Conservation (phyloP, 2,329 filamentous ascomycete genomes). For the Diaporthe caulivora region DNA sequence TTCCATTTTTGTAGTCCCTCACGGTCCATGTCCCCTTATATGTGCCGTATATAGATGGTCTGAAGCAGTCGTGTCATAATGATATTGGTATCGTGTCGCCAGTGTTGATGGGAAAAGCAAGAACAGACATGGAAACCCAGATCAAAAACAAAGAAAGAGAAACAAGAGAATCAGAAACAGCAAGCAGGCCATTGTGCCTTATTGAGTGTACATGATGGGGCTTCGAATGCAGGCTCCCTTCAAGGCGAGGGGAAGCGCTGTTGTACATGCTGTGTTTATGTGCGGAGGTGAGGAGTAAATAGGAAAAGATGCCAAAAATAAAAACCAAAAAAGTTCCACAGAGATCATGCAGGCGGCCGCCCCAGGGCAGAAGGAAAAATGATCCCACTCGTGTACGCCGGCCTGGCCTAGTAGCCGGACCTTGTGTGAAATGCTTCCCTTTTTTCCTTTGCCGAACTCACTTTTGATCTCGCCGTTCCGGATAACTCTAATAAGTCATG, state of each 20-base stretch:
- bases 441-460: slow-evolving; percentile 7
- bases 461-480: slow-evolving; percentile 12
- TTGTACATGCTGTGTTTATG: slow-evolving; percentile 22
- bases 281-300: not conserved
- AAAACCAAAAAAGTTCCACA: not conserved
- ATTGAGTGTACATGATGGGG: slow-evolving; percentile 8
- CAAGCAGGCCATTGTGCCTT: slow-evolving; percentile 4
- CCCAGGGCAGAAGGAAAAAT: slow-evolving; percentile 10
- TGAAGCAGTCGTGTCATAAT: slow-evolving; percentile 19
- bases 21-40: not conserved
- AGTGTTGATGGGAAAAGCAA: not conserved
- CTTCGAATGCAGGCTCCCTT: slow-evolving; percentile 21
- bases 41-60: slow-evolving; percentile 27
- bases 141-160: not conserved
- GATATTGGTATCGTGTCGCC: slow-evolving; percentile 24
- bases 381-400: slow-evolving; percentile 24
- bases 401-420: slow-evolving; percentile 31
- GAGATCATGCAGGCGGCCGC: slow-evolving; percentile 24
- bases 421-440: slow-evolving; percentile 24
- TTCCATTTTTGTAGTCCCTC: not conserved
- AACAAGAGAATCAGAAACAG: not conserved
- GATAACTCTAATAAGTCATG: slow-evolving; percentile 16
- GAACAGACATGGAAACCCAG: slow-evolving; percentile 21
- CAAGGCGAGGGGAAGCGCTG: slow-evolving; percentile 1
- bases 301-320: not conserved